These are phyloP conservation scores for Mycena chlorophos DNA, from an alignment of 768 basidiomycete genomes.

Conservation along the genomic window DNA sequence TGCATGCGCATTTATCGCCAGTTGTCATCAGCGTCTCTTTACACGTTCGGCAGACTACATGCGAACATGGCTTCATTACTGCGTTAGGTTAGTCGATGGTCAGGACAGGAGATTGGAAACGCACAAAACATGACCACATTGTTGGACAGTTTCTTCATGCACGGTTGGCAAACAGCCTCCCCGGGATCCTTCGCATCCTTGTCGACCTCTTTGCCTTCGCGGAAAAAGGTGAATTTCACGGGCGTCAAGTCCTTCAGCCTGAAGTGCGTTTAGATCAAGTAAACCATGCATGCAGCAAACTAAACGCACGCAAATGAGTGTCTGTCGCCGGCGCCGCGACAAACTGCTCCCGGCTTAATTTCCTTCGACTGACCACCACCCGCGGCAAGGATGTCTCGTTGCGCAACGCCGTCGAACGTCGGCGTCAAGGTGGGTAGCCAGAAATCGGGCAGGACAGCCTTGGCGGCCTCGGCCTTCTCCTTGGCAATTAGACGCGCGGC, in stretches of 20 bases:
- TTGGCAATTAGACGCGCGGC: constrained; percentile 80
- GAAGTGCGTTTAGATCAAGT: background rate
- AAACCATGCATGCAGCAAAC: background rate
- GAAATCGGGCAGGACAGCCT: constrained; percentile 91
- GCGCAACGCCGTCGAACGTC: constrained; percentile 58
- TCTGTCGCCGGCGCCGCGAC: constrained; percentile 74
- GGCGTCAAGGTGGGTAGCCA: constrained; percentile 96
- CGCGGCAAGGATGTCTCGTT: constrained; percentile 18
- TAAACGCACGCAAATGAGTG: constrained; percentile 62
- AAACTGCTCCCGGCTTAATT: constrained; percentile 88
- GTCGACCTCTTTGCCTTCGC: constrained; percentile 30
- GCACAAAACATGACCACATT: constrained; percentile 67
- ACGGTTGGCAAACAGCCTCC: constrained; percentile 82
- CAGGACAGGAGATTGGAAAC: constrained; percentile 29
- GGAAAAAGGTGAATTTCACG: constrained; percentile 72
- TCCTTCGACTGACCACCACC: constrained; percentile 45
- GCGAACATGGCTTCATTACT: constrained; percentile 87
- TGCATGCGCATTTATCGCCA: constrained; percentile 58
- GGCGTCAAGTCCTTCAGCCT: constrained; percentile 84
- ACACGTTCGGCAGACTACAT: constrained; percentile 91
- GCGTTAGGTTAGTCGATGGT: background rate
- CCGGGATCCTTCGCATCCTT: constrained; percentile 50
- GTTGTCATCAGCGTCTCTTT: constrained; percentile 81
- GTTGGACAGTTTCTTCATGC: constrained; percentile 83
- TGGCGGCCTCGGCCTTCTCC: constrained; percentile 83